A percentile compares a stretch with the other conserved stretches of the same genome.
Conservation (phyloP, 495 filamentous ascomycete species). For the Daldinia loculata region DNA sequence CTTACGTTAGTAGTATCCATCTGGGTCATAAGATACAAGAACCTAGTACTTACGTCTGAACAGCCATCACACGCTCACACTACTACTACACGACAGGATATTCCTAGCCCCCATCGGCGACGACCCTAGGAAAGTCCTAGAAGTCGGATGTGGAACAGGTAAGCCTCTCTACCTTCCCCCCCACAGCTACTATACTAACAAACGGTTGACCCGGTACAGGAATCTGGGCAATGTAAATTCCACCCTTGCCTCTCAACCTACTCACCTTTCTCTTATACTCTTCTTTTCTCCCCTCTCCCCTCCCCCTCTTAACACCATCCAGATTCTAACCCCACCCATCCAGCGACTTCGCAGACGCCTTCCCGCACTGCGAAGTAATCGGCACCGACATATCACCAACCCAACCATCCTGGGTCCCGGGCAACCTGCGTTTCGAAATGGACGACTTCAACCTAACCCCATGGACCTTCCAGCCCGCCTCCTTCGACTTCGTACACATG, state of each 20-base stretch:
- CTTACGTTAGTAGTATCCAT: neutral
- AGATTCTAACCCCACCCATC: neutral
- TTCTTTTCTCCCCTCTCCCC: neutral
- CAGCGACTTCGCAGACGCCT: slow-evolving; percentile 56
- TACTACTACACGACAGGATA: neutral
- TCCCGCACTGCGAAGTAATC: slow-evolving; percentile 61
- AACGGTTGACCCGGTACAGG: neutral
- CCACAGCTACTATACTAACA: neutral
- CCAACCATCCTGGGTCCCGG: slow-evolving; percentile 60
- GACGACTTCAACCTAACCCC: slow-evolving; percentile 55
- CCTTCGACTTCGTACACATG: slow-evolving; percentile 65
- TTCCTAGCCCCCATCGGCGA: neutral
- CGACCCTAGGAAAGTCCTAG: neutral
- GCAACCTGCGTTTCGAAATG: slow-evolving; percentile 62
- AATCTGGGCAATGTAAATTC: slow-evolving; percentile 2
- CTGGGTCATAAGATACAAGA: neutral
- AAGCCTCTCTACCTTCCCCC: neutral
- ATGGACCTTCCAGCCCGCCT: slow-evolving; percentile 54
- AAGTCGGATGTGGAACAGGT: slow-evolving; percentile 1
- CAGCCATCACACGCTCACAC: neutral
- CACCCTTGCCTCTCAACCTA: too few relatives aligned
- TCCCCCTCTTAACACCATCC: neutral
- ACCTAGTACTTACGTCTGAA: neutral
- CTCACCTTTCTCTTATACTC: neutral
- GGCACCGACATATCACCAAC: slow-evolving; percentile 74